Base-by-base conservation (phyloP, 371 early-diverging fungal species). In the Amoeboaphelidium protococcarum region DNA sequence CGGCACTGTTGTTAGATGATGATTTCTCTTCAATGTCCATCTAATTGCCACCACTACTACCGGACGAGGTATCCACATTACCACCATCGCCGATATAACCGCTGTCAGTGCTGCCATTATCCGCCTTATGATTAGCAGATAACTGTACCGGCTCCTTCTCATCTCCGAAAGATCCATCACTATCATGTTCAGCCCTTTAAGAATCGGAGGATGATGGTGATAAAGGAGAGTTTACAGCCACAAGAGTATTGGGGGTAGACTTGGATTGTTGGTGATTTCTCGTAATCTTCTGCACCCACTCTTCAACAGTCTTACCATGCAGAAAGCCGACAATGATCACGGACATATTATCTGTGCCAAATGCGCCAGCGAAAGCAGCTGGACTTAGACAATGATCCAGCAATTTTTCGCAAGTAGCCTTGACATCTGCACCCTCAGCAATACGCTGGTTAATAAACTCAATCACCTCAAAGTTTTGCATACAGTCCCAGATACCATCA, bases 401-500 rank as follows among this genome's bases (percentile, higher is more conserved):
- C 45, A 88, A 54, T 26, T 60, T 60, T 65, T 95, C 92, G 64
- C 82, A 80, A 43, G 83, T 71, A 37, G 63, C 63, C 43, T 51
- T 57, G n/a, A 91, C 63, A 20, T 60, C 49, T 20, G 60, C 47
- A 27, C 65, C 59, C 19, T 74, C 58, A 6, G 68, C 66, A 25
- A 90, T 53, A 43, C 64, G 58, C 26, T 62, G 52, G 40, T 82
- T 69, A 26, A 92, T 69, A 61, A 75, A 88, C 46, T 74, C 72
- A 23, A 78, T 70, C 1, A 80, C 91, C 55, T 86, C 72, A 53
- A 86, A 83, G 53, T 82, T 83, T 2, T 70, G 67, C 72, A 90
- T 71, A 61, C 88, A 86, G 61, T 95, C 95, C 95, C 95, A 95
- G 48, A 90, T 90, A 71, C 91, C 94, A 64, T 95, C 96, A 61